These are phyloP conservation scores for Coemansia pectinata DNA, from an alignment of 192 early-diverging fungal species.

Conservation along the genomic window DNA sequence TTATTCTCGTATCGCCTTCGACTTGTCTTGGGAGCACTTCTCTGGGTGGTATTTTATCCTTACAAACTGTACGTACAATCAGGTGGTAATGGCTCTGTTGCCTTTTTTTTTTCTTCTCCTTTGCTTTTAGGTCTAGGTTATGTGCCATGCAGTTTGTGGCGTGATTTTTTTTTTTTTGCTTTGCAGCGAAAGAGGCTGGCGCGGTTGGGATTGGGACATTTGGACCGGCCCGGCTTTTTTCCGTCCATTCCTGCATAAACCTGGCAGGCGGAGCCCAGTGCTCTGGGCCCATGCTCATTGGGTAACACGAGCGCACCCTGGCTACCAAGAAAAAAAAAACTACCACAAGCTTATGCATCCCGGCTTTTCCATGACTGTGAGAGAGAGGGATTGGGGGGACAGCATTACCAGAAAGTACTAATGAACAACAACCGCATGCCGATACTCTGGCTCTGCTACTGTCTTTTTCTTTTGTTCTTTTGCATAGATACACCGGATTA, in stretches of 20 bases:
- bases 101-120: not conserved
- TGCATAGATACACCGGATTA: not conserved
- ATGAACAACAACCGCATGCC: not conserved
- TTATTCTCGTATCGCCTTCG: not conserved
- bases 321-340: not conserved
- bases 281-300: not conserved
- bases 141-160: not conserved
- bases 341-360: not conserved
- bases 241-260: not conserved
- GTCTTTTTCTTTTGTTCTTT: not conserved
- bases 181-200: not conserved
- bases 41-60: not conserved
- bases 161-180: not conserved
- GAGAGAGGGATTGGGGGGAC: not conserved
- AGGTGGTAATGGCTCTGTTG: not conserved
- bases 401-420: not conserved
- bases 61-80: conserved; percentile 2
- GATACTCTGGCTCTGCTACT: not conserved
- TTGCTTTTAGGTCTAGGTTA: not conserved
- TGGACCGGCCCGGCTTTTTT: not conserved
- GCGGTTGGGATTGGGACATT: not conserved
- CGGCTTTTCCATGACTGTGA: not conserved
- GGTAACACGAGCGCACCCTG: not conserved
- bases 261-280: not conserved
- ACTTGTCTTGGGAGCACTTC: not conserved